phyloP scores from a whole-genome alignment of 805 yeast genomes.

The Kuraishia cidri region DNA sequence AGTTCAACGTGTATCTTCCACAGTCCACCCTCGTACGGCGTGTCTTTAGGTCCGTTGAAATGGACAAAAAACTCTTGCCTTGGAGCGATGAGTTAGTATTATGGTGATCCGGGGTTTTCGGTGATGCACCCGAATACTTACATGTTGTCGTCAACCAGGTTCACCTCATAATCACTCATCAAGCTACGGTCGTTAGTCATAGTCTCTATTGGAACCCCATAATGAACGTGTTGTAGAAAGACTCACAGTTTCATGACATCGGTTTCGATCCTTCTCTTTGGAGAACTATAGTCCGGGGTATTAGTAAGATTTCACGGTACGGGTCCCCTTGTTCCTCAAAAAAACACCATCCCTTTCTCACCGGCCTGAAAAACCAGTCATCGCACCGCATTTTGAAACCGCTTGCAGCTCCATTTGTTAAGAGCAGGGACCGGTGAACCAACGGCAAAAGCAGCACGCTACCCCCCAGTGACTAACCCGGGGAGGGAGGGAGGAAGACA shows the following conservation, averaged over 20 bases:
- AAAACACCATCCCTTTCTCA: no score
- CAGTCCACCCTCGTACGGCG: slow-evolving; percentile 84
- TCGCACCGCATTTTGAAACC: no score
- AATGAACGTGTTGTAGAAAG: no score
- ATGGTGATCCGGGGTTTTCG: background rate
- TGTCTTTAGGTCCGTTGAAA: slow-evolving; percentile 77
- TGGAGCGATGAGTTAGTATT: slow-evolving; percentile 7
- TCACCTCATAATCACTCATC: slow-evolving; percentile 90
- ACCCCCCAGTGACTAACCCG: no score
- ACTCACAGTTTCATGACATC: slow-evolving; percentile 90
- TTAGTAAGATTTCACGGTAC: no score
- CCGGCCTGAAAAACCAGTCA: no score
- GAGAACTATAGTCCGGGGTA: slow-evolving; percentile 46
- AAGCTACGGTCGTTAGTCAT: slow-evolving; percentile 28
- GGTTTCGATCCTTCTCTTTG: slow-evolving; percentile 78
- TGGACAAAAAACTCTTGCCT: slow-evolving; percentile 80
- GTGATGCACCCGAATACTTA: no score
- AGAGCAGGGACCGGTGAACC: no score
- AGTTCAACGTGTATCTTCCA: slow-evolving; percentile 92
- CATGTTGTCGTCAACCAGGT: slow-evolving; percentile 70
- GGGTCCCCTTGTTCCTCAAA: no score
- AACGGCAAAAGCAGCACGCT: no score
- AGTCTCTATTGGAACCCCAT: background rate
- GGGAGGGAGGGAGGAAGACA: no score
- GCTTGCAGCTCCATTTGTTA: no score